Percentiles rank a stretch among this genome's conserved stretches.
phyloP scores from a whole-genome alignment of 2,329 filamentous ascomycete species.

The Leptographium radiaticola region DNA sequence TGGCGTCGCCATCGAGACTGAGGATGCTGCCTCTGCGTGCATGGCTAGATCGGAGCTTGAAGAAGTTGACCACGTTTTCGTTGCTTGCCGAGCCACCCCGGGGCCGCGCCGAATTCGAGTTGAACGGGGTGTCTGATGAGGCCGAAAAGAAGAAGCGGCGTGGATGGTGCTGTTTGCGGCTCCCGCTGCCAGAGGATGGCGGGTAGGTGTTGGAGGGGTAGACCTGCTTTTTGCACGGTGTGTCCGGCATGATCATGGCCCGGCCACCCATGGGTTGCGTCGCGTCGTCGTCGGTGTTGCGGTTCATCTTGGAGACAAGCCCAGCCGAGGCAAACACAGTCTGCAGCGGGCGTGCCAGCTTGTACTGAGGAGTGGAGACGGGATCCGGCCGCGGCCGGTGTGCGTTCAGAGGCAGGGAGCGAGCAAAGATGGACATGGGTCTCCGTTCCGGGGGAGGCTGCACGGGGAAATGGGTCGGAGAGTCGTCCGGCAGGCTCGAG shows the following conservation, averaged over 20 bases:
- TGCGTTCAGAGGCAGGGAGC: slow-evolving; percentile 59
- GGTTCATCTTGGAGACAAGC: slow-evolving; percentile 87
- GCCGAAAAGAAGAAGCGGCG: slow-evolving; percentile 51
- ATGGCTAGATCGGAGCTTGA: slow-evolving; percentile 39
- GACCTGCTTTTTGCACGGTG: slow-evolving; percentile 80
- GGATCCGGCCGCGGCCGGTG: slow-evolving; percentile 31
- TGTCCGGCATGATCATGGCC: slow-evolving; percentile 73
- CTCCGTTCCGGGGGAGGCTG: slow-evolving; percentile 37
- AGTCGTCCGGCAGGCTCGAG: slow-evolving; percentile 64
- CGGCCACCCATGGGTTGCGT: slow-evolving; percentile 32
- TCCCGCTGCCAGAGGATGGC: slow-evolving; percentile 44
- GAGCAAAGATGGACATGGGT: slow-evolving; percentile 47
- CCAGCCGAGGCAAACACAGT: slow-evolving; percentile 90
- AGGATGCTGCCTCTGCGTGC: slow-evolving; percentile 56
- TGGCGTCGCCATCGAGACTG: slow-evolving; percentile 60
- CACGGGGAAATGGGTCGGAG: slow-evolving; percentile 48
- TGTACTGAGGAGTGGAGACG: slow-evolving; percentile 64
- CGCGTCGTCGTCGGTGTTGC: slow-evolving; percentile 58
- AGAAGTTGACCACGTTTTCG: slow-evolving; percentile 46
- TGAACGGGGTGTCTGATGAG: slow-evolving; percentile 71
- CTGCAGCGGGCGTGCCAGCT: slow-evolving; percentile 61
- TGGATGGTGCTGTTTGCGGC: slow-evolving; percentile 43
- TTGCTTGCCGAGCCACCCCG: slow-evolving; percentile 24
- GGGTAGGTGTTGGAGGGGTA: slow-evolving; percentile 57
- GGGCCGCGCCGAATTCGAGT: slow-evolving; percentile 32